phyloP scores from a whole-genome alignment of 768 basidiomycete genomes.

The Lentinula aciculospora region DNA sequence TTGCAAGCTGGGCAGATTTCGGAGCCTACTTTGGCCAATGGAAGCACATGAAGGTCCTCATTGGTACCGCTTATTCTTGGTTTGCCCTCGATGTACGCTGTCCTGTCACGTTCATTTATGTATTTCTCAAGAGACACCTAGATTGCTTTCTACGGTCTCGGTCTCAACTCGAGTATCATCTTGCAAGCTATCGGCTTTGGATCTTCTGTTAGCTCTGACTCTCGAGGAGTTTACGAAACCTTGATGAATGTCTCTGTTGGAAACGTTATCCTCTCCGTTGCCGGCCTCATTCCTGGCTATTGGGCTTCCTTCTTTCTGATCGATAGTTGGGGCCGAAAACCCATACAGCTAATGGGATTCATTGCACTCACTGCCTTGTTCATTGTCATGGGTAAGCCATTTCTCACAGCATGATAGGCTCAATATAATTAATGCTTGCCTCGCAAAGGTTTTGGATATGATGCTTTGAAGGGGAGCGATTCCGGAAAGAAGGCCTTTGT shows the following conservation, averaged over 20 bases:
- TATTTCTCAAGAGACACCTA: constrained; percentile 17
- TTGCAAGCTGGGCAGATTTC: constrained; percentile 68
- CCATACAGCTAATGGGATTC: constrained; percentile 80
- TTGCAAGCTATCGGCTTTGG: constrained; percentile 75
- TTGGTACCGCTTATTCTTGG: constrained; percentile 82
- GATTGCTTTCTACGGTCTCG: constrained; percentile 88
- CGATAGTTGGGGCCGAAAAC: constrained; percentile 77
- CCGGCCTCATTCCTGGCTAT: constrained; percentile 82
- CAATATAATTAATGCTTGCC: not conserved
- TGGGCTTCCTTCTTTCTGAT: constrained; percentile 61
- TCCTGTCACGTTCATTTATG: not conserved
- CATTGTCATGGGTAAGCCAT: constrained; percentile 54
- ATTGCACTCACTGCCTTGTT: constrained; percentile 59
- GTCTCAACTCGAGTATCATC: constrained; percentile 77
- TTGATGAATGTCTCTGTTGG: constrained; percentile 66
- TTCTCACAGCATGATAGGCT: not conserved
- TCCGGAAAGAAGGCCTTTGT: constrained; percentile 56
- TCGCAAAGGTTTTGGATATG: constrained; percentile 43
- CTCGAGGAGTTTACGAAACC: constrained; percentile 43
- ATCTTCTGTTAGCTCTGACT: constrained; percentile 25
- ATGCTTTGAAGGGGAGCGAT: constrained; percentile 42
- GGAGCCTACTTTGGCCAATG: constrained; percentile 58
- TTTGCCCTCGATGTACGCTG: constrained; percentile 74
- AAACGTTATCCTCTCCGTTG: constrained; percentile 70
- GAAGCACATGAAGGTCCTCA: constrained; percentile 73